Evolutionary conservation across 352 stramenopile species (phyloP).

Genomic region (Lagenidium sp.): DNA sequence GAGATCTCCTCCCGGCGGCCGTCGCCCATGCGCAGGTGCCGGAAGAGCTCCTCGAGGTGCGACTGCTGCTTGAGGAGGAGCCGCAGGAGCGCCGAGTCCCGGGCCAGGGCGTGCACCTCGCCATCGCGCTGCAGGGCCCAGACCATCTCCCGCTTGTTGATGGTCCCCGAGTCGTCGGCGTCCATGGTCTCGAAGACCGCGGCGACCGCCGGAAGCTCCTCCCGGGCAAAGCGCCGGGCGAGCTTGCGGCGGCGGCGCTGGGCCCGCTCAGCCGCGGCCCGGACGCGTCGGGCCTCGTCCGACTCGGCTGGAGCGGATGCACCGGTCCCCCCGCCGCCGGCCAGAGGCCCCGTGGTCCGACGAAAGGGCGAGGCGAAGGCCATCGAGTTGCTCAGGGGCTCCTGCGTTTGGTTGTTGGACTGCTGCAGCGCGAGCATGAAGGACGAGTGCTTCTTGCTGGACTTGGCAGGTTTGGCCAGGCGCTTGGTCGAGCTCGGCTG

Average conservation of each 20-base stretch:
- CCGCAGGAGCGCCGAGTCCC: slow-evolving; percentile 30
- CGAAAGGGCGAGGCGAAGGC: slow-evolving; percentile 19
- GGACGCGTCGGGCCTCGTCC: background rate
- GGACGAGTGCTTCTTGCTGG: slow-evolving; percentile 1
- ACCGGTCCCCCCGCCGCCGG: too few relatives aligned
- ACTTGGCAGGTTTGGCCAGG: background rate
- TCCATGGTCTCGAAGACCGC: slow-evolving; percentile 60
- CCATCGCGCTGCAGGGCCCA: slow-evolving; percentile 57
- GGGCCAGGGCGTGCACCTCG: slow-evolving; percentile 39
- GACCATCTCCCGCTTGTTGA: slow-evolving; percentile 52
- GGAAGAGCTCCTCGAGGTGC: slow-evolving; percentile 19
- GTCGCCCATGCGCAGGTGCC: slow-evolving; percentile 16
- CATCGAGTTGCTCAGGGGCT: slow-evolving; percentile 11
- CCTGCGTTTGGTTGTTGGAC: slow-evolving; percentile 9
- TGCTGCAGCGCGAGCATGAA: slow-evolving; percentile 2
- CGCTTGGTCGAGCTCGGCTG: background rate
- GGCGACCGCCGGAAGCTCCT: slow-evolving; percentile 26
- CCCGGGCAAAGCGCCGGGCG: slow-evolving; percentile 17
- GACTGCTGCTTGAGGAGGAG: slow-evolving; percentile 48
- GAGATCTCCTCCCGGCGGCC: slow-evolving; percentile 23
- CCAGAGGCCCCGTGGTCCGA: background rate
- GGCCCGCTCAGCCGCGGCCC: background rate
- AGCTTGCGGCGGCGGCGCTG: slow-evolving; percentile 1
- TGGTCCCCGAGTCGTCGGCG: slow-evolving; percentile 43
- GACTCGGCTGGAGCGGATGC: background rate